Evolutionary conservation across 1,139 yeast genomes (phyloP).

Genomic region (Debaryomyces coudertii): DNA sequence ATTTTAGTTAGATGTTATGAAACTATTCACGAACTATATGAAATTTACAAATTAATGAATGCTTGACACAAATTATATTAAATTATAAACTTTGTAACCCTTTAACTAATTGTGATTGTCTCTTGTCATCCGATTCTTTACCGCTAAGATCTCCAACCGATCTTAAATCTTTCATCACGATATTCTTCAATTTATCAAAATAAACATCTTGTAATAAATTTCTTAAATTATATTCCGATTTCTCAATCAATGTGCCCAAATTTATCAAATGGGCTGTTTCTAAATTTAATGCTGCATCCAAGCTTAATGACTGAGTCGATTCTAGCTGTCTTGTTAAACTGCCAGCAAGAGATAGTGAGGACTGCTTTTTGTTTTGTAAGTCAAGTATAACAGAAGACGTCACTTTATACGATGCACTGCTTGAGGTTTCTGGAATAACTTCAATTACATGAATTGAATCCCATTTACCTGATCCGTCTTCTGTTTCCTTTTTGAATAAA

Average conservation of each 20-base stretch:
- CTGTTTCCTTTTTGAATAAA: slow-evolving; percentile 72
- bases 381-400: slow-evolving; percentile 90
- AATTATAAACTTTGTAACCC: slow-evolving; percentile 42
- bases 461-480: slow-evolving; percentile 68
- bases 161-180: slow-evolving; percentile 68
- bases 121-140: slow-evolving; percentile 42
- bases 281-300: slow-evolving; percentile 39
- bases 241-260: slow-evolving; percentile 84
- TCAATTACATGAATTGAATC: slow-evolving; percentile 93
- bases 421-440: slow-evolving; percentile 51
- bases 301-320: slow-evolving; percentile 45
- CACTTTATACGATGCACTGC: slow-evolving; percentile 64
- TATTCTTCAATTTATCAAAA: slow-evolving; percentile 91
- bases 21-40: slow-evolving; percentile 2
- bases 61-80: background rate
- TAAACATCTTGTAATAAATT: slow-evolving; percentile 90
- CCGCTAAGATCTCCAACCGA: slow-evolving; percentile 48
- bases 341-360: slow-evolving; percentile 68
- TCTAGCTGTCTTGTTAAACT: slow-evolving; percentile 81
- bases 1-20: slow-evolving; percentile 1
- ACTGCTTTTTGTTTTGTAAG: slow-evolving; percentile 37
- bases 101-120: slow-evolving; percentile 54
- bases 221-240: slow-evolving; percentile 84
- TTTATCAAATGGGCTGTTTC: slow-evolving; percentile 78
- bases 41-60: background rate